Evolutionary conservation across 2,329 filamentous ascomycete genomes (phyloP), one percentile per base, ranked within the genome.

Genomic region (Tolypocladium tropicale): DNA sequence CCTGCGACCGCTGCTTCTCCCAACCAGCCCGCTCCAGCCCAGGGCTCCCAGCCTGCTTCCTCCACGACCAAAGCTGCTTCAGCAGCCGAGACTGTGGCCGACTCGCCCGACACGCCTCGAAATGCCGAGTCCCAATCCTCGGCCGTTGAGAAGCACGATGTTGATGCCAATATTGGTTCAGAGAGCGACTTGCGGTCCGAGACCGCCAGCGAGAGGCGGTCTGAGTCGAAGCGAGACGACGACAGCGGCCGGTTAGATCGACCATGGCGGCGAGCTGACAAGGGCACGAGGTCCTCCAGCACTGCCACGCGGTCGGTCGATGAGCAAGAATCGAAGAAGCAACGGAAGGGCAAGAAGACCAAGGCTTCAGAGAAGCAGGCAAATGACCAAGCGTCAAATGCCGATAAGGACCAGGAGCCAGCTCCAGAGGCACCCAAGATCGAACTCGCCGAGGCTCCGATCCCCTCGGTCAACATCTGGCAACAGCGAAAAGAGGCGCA

Each of bases 391-490:
- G 74, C 77, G 60, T 74, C 75, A 21, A 67, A 68, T 21, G 76
- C 79, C 49, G 83, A 85, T 61, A 82, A 85, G 63, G 82, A 82
- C 62, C 79, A 81, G 37, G 68, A 69, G 53, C 54, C 60, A 16
- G 63, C 59, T 33, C 66, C 62, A 28, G 74, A 82, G 58, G 75
- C 76, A 16, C 75, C 81, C 63, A 83, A 85, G 64, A 74, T 83
- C 49, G 81, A 86, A 64, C 77, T 96, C 46, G 86, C 87, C 51
- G 90, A 94, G 58, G 93, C 93, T 21, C 88, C 90, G 33, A 78
- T 89, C 48, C 94, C 94, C 0, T 71, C 83, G 2, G 88, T 96
- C 57, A 99, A 99, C 70, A 77, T 92, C 59, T 99, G 94, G 93
- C 81, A 85, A 60, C 84, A 92, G 72, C 83, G 92, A 56, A 86